These are phyloP conservation scores for Nidula microcarpa DNA, from an alignment of 768 basidiomycete species.

Conservation along the genomic window DNA sequence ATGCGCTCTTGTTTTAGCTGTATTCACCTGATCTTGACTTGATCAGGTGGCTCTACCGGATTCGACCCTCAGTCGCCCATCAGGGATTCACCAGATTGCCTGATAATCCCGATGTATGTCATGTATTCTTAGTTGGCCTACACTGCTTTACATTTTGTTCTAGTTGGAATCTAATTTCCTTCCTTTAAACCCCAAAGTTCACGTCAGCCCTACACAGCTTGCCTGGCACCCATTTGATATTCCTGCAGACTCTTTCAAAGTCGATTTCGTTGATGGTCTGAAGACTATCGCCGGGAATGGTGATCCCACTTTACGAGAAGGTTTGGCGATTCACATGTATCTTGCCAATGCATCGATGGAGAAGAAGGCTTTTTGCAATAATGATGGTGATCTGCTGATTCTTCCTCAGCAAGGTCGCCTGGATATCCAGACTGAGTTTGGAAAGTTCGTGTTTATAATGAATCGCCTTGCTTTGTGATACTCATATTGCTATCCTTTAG, in stretches of 20 bases:
- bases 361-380: constrained; percentile 57
- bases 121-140: not conserved
- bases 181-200: constrained; percentile 56
- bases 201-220: constrained; percentile 59
- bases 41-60: constrained; percentile 60
- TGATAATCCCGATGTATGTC: constrained; percentile 55
- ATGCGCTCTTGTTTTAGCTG: not conserved
- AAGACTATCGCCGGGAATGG: constrained; percentile 65
- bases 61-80: constrained; percentile 66
- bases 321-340: constrained; percentile 63
- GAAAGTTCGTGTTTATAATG: constrained; percentile 38
- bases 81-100: constrained; percentile 54
- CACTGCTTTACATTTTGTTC: not conserved
- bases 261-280: constrained; percentile 57
- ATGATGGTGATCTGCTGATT: constrained; percentile 66
- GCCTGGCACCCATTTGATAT: constrained; percentile 64
- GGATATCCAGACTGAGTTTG: constrained; percentile 69
- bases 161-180: constrained; percentile 65
- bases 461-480: not conserved
- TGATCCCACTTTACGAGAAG: constrained; percentile 59
- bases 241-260: constrained; percentile 32
- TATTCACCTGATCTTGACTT: not conserved
- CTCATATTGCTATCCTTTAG: constrained; percentile 20
- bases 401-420: constrained; percentile 62
- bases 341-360: constrained; percentile 58